Evolutionary conservation across 345 rosid species (phyloP).

Genomic region (Crucihimalaya himalaica): DNA sequence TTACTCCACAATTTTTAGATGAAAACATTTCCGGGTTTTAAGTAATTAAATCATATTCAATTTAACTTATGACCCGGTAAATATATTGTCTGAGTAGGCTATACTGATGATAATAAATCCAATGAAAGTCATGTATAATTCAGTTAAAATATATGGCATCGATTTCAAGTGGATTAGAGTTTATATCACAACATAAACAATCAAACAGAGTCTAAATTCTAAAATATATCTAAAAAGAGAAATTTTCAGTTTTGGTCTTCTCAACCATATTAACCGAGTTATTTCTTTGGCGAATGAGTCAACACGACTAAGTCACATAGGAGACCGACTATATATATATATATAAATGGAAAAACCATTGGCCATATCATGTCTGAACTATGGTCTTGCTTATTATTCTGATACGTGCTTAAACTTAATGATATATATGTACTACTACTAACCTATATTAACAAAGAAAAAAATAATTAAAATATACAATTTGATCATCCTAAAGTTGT

Average conservation of each 20-base stretch:
- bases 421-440: background rate
- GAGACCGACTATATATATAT: background rate
- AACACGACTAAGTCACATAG: background rate
- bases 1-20: no score
- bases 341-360: background rate
- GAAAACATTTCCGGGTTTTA: no score
- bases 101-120: no score
- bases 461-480: no score
- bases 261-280: background rate
- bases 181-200: background rate
- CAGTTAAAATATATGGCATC: background rate
- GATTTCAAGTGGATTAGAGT: background rate
- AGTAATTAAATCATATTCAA: no score
- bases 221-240: background rate
- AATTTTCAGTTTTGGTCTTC: background rate
- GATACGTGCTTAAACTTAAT: background rate
- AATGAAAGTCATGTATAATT: background rate
- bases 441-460: background rate
- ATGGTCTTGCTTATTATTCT: background rate
- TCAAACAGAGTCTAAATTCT: background rate
- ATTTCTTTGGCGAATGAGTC: background rate
- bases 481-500: background rate
- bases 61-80: no score
- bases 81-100: no score
- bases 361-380: background rate